Evolutionary conservation across 345 rosid genomes (phyloP).

Genomic region (Aethionema arabicum): DNA sequence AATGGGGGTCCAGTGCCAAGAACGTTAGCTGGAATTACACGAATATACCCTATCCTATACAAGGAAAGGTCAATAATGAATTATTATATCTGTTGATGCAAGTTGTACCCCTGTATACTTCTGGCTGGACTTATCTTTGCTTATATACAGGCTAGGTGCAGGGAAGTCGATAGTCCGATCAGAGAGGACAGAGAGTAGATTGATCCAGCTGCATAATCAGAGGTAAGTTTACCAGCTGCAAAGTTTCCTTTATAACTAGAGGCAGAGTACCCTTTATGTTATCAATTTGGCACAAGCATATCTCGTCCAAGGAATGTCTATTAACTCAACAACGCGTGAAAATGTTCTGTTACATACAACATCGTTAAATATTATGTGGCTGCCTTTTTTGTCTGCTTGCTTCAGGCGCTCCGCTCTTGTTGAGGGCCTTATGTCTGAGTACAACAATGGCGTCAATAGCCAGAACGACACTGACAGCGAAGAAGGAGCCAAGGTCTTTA

Average conservation of each 20-base stretch:
- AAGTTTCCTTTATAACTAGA: slow-evolving; percentile 7
- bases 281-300: slow-evolving; percentile 17
- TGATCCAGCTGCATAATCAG: slow-evolving; percentile 48
- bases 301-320: slow-evolving; percentile 7
- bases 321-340: slow-evolving; percentile 24
- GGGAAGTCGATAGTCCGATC: slow-evolving; percentile 77
- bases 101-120: slow-evolving; percentile 17
- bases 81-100: slow-evolving; percentile 24
- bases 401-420: slow-evolving; percentile 59
- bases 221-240: slow-evolving; percentile 29
- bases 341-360: slow-evolving; percentile 9
- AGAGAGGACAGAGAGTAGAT: slow-evolving; percentile 72
- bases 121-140: slow-evolving; percentile 18
- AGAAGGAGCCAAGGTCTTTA: slow-evolving; percentile 76
- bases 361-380: background rate
- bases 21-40: slow-evolving; percentile 80
- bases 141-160: slow-evolving; percentile 50
- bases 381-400: slow-evolving; percentile 32
- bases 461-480: slow-evolving; percentile 67
- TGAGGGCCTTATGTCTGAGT: slow-evolving; percentile 70
- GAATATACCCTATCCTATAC: slow-evolving; percentile 85
- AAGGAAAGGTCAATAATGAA: slow-evolving; percentile 68
- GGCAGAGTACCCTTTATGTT: slow-evolving; percentile 22
- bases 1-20: slow-evolving; percentile 80
- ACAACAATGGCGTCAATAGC: slow-evolving; percentile 45